These are phyloP conservation scores for Claviceps maximensis DNA, from an alignment of 2,329 filamentous ascomycete species.

Conservation along the genomic window DNA sequence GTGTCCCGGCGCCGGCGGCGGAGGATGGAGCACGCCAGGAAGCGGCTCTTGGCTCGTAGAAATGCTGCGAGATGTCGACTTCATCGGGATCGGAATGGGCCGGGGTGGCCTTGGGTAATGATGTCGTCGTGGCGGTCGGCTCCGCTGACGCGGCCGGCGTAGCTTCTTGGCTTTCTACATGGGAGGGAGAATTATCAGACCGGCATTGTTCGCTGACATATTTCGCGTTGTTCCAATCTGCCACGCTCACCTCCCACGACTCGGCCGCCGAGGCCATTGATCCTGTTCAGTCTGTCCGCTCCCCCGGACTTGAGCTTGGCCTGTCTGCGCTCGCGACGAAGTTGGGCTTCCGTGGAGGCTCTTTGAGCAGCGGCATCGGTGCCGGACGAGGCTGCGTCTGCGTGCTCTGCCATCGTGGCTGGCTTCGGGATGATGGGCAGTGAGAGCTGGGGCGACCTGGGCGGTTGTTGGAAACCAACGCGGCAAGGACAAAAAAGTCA, in stretches of 20 bases:
- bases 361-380: conserved; percentile 31
- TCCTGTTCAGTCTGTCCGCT: conserved; percentile 56
- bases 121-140: not conserved
- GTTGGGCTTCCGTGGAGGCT: conserved; percentile 52
- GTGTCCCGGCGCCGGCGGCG: conserved; percentile 13
- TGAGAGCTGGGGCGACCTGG: not conserved
- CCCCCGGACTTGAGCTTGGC: conserved; percentile 66
- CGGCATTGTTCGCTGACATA: not conserved
- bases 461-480: not conserved
- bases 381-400: conserved; percentile 14
- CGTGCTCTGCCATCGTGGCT: conserved; percentile 26
- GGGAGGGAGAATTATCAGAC: not conserved
- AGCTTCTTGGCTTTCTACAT: conserved; percentile 3
- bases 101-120: not conserved
- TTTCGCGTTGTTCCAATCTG: no score
- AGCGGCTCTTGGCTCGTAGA: conserved; percentile 41
- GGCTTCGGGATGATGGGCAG: not conserved
- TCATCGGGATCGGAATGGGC: conserved; percentile 53
- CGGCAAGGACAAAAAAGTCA: not conserved
- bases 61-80: conserved; percentile 67
- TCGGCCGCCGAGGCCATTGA: conserved; percentile 52
- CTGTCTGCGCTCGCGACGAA: conserved; percentile 66
- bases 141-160: not conserved
- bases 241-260: conserved; percentile 18
- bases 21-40: conserved; percentile 16